phyloP scores from a whole-genome alignment of 768 basidiomycete genomes.

The Sutorius australiensis region DNA sequence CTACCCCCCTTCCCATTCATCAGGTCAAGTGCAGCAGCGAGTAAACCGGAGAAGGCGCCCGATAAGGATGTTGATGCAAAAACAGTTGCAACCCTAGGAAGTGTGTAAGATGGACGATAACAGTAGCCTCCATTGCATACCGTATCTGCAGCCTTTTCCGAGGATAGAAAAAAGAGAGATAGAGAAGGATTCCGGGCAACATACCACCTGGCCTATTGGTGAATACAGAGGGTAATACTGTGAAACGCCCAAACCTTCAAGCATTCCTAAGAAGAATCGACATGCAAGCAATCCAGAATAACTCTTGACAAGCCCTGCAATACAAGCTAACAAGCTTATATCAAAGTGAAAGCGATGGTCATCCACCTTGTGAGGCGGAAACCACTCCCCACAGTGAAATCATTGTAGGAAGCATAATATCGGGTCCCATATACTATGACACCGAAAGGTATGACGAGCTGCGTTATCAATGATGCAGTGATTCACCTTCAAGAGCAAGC shows the following conservation, averaged over 20 bases:
- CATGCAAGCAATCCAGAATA: conserved; percentile 54
- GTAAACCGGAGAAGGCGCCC: conserved; percentile 60
- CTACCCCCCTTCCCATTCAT: conserved; percentile 51
- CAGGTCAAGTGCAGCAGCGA: conserved; percentile 56
- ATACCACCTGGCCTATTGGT: conserved; percentile 44
- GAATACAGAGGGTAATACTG: background rate
- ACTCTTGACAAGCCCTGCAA: conserved; percentile 41
- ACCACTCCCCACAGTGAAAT: conserved; percentile 63
- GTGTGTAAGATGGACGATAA: conserved; percentile 1
- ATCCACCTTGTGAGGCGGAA: conserved; percentile 53
- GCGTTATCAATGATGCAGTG: background rate
- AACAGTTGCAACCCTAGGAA: conserved; percentile 35
- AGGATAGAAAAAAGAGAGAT: conserved; percentile 49
- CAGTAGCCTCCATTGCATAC: background rate
- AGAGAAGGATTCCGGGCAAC: conserved; percentile 54
- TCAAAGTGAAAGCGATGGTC: background rate
- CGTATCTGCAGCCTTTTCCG: conserved; percentile 27
- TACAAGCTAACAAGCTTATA: background rate
- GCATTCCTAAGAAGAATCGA: conserved; percentile 48
- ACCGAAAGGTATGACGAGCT: background rate
- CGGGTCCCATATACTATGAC: conserved; percentile 42
- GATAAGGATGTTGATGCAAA: conserved; percentile 49
- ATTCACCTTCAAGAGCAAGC: conserved; percentile 49
- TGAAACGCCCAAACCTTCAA: conserved; percentile 45
- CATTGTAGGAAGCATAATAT: conserved; percentile 58